Evolutionary conservation across 768 basidiomycete species (phyloP).

Genomic region (Hericium coralloides): DNA sequence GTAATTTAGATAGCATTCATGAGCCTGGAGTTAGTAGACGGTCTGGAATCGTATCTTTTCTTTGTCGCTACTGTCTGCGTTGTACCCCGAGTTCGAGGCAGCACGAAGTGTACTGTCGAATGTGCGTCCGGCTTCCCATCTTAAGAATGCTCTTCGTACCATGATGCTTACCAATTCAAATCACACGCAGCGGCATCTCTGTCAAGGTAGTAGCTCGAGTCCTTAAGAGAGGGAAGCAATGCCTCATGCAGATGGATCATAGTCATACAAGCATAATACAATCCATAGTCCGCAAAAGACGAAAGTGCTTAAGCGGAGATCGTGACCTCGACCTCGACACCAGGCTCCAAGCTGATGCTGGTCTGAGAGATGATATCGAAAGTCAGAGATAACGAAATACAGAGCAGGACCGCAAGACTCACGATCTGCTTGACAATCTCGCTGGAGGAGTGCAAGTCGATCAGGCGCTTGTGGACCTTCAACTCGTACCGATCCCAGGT

Average conservation of each 20-base stretch:
- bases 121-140: no score
- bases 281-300: no score
- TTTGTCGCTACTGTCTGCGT: no score
- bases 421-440: conserved; percentile 99
- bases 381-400: background rate
- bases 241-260: no score
- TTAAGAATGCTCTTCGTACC: no score
- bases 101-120: no score
- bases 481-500: conserved; percentile 99
- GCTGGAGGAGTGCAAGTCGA: conserved; percentile 96
- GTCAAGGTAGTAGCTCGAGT: no score
- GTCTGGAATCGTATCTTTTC: background rate
- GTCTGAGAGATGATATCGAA: conserved; percentile 45
- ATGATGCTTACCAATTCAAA: no score
- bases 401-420: conserved; percentile 24
- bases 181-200: no score
- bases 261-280: no score
- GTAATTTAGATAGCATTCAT: conserved; percentile 99
- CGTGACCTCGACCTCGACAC: conserved; percentile 98
- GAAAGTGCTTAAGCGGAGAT: conserved; percentile 56
- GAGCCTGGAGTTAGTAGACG: conserved; percentile 92
- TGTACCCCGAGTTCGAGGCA: no score
- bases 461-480: conserved; percentile 98
- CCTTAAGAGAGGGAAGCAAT: no score
- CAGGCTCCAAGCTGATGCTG: conserved; percentile 96